A percentile compares a stretch with the other conserved stretches of the same genome.
Evolutionary conservation across 2,329 filamentous ascomycete genomes (phyloP).

Genomic region (Penicillium sp.): DNA sequence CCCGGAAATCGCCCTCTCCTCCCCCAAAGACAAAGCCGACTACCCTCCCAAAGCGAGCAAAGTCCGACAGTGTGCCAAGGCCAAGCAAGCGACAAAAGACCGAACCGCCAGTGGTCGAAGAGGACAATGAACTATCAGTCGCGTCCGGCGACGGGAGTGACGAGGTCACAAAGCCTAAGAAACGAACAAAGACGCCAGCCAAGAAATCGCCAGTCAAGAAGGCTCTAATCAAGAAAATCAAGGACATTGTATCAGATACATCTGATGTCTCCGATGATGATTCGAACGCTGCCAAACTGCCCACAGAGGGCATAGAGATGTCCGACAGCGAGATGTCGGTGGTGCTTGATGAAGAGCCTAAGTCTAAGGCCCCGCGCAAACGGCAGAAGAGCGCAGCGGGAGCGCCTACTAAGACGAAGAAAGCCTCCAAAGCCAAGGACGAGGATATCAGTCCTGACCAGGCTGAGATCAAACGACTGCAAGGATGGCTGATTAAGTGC

Average conservation of each 20-base stretch:
- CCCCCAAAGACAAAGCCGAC: constrained; percentile 19
- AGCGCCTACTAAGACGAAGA: constrained; percentile 34
- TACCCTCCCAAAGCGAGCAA: constrained; percentile 31
- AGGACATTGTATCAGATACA: constrained; percentile 5
- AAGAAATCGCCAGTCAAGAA: constrained; percentile 12
- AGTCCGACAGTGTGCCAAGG: constrained; percentile 20
- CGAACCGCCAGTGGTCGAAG: constrained; percentile 27
- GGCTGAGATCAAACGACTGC: constrained; percentile 81
- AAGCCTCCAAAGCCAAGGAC: constrained; percentile 45
- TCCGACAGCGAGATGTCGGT: constrained; percentile 68
- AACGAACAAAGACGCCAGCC: constrained; percentile 13
- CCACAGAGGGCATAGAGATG: constrained; percentile 46
- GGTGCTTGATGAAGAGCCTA: constrained; percentile 72
- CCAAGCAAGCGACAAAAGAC: constrained; percentile 39
- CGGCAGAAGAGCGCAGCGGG: constrained; percentile 32
- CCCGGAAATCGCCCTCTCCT: constrained; percentile 17
- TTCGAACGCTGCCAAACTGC: constrained; percentile 12
- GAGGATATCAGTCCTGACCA: constrained; percentile 61
- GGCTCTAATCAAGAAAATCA: background rate
- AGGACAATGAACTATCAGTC: constrained; percentile 16
- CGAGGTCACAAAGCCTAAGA: constrained; percentile 21
- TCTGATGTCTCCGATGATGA: constrained; percentile 18
- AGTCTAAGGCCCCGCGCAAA: constrained; percentile 60
- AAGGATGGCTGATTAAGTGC: constrained; percentile 83
- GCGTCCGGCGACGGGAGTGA: constrained; percentile 23